phyloP scores from a whole-genome alignment of 495 filamentous ascomycete species.

The Chaetomium cochliodes region DNA sequence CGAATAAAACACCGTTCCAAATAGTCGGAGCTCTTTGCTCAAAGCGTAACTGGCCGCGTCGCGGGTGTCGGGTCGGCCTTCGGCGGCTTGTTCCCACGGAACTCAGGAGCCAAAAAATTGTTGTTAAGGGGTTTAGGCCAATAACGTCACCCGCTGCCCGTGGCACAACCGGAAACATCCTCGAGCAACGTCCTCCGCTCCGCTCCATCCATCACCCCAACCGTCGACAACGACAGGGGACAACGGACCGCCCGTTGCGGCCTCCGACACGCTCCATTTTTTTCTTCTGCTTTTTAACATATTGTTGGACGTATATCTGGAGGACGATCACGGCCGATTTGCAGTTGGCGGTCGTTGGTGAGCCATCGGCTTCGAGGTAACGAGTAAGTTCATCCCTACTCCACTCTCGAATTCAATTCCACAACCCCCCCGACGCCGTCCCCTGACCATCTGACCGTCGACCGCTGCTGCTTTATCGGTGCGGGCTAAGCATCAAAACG shows the following conservation, averaged over 20 bases:
- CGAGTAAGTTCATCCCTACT: slow-evolving; percentile 34
- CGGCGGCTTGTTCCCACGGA: slow-evolving; percentile 3
- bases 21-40: not conserved
- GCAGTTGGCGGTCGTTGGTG: slow-evolving; percentile 21
- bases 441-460: slow-evolving; percentile 9
- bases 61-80: not conserved
- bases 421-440: slow-evolving; percentile 13
- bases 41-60: not conserved
- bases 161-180: slow-evolving; percentile 28
- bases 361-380: slow-evolving; percentile 24
- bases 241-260: slow-evolving; percentile 18
- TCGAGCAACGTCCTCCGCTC: slow-evolving; percentile 11
- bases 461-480: slow-evolving; percentile 5
- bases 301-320: slow-evolving; percentile 3
- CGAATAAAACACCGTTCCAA: not conserved
- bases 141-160: slow-evolving; percentile 33
- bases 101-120: slow-evolving; percentile 8
- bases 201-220: slow-evolving; percentile 3
- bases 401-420: slow-evolving; percentile 33
- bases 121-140: slow-evolving; percentile 26
- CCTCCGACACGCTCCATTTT: slow-evolving; percentile 7
- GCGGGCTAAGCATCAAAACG: not conserved
- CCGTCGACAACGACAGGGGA: slow-evolving; percentile 14
- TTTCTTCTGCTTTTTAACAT: not conserved
- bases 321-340: not conserved